These are phyloP conservation scores for Agroathelia rolfsii DNA, from an alignment of 1,284 basidiomycete genomes.

Conservation along the genomic window DNA sequence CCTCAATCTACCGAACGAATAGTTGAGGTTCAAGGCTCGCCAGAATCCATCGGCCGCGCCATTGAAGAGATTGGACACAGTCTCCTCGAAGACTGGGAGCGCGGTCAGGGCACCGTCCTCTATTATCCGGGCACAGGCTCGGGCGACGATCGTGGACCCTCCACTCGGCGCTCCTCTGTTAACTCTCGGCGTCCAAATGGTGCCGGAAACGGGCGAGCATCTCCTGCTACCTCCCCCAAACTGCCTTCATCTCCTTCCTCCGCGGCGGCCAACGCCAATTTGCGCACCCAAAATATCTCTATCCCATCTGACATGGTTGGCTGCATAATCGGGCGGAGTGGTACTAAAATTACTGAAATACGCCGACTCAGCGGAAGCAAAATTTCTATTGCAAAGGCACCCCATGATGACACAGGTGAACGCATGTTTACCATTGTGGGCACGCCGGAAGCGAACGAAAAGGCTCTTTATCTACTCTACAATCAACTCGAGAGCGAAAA, in stretches of 20 bases:
- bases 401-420: conserved; percentile 97
- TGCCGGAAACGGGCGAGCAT: conserved; percentile 34
- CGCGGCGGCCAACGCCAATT: conserved; percentile 54
- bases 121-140: conserved; percentile 84
- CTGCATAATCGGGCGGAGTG: conserved; percentile 93
- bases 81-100: conserved; percentile 94
- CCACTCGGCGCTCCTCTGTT: conserved; percentile 31
- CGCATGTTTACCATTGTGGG: conserved; percentile 99
- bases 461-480: conserved; percentile 94
- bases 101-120: conserved; percentile 85
- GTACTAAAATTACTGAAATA: conserved; percentile 98
- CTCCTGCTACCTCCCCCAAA: conserved; percentile 49
- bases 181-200: conserved; percentile 51
- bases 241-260: conserved; percentile 37
- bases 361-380: conserved; percentile 92
- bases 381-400: conserved; percentile 96
- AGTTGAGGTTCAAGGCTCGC: conserved; percentile 90
- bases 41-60: conserved; percentile 85
- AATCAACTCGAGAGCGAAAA: conserved; percentile 96
- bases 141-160: conserved; percentile 36
- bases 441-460: conserved; percentile 92
- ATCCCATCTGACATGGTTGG: conserved; percentile 99
- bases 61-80: conserved; percentile 94
- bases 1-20: conserved; percentile 97
- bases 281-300: conserved; percentile 97